Percentiles rank a stretch among this genome's conserved stretches.
phyloP scores from a whole-genome alignment of 2,329 filamentous ascomycete genomes.

The Scedosporium apiospermum region DNA sequence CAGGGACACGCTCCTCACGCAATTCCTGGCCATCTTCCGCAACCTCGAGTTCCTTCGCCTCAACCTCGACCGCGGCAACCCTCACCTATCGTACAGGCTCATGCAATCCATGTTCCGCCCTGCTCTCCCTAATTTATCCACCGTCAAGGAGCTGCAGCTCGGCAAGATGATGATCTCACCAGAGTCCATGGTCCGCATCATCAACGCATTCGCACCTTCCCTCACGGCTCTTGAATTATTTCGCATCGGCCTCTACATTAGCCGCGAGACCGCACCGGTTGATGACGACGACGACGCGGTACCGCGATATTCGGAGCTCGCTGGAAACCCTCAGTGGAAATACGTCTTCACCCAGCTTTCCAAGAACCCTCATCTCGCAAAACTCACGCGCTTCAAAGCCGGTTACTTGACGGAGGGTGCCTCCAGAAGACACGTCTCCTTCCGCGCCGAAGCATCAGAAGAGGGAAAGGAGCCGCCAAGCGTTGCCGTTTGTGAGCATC shows the following conservation, averaged over 20 bases:
- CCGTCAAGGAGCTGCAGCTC: neutral
- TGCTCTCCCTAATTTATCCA: neutral
- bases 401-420: neutral
- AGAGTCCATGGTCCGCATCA: neutral
- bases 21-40: neutral
- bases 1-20: neutral
- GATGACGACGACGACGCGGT: neutral
- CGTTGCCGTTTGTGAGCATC: neutral
- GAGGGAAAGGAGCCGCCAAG: neutral
- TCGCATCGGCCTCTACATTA: slow-evolving; percentile 1
- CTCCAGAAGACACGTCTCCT: neutral
- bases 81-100: neutral
- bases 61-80: slow-evolving; percentile 2
- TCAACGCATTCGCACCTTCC: neutral
- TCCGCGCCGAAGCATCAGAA: neutral
- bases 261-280: neutral
- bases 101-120: neutral
- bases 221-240: neutral
- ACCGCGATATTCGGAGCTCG: neutral
- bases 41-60: slow-evolving; percentile 4
- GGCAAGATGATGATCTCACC: slow-evolving; percentile 1
- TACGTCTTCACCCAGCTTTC: neutral
- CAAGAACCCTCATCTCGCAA: neutral
- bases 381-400: neutral
- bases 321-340: neutral